Evolutionary conservation across 2,329 filamentous ascomycete genomes (phyloP).

Genomic region (Colletotrichum sp.): DNA sequence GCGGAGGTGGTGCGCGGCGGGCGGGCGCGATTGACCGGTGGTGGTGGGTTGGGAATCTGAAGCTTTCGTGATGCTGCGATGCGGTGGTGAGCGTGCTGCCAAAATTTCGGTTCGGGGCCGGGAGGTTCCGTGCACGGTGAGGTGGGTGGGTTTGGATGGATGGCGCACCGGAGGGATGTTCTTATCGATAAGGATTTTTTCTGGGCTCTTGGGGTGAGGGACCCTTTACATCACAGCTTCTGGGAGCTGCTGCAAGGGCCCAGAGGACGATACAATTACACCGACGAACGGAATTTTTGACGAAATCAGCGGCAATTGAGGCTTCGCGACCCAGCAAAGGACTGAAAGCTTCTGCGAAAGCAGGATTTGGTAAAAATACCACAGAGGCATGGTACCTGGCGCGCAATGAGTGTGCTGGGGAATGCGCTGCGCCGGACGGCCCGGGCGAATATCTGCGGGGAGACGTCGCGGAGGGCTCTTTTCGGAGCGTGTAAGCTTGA

Average conservation of each 20-base stretch:
- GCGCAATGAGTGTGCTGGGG: slow-evolving; percentile 34
- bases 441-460: neutral
- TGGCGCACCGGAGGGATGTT: neutral
- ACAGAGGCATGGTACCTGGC: neutral
- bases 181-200: slow-evolving; percentile 22
- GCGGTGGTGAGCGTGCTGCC: neutral
- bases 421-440: slow-evolving; percentile 4
- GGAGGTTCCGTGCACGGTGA: slow-evolving; percentile 14
- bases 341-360: neutral
- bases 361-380: neutral
- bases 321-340: neutral
- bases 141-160: neutral
- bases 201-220: neutral
- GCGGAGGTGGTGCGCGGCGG: neutral
- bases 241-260: neutral
- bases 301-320: neutral
- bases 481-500: neutral
- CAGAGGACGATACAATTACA: neutral
- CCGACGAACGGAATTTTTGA: neutral
- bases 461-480: neutral
- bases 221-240: slow-evolving; percentile 17
- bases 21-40: neutral
- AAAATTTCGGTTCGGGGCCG: slow-evolving; percentile 18
- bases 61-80: neutral
- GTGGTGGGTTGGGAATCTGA: neutral